Conservation (phyloP, 2,329 filamentous ascomycete species). For the Epichloe scottii region DNA sequence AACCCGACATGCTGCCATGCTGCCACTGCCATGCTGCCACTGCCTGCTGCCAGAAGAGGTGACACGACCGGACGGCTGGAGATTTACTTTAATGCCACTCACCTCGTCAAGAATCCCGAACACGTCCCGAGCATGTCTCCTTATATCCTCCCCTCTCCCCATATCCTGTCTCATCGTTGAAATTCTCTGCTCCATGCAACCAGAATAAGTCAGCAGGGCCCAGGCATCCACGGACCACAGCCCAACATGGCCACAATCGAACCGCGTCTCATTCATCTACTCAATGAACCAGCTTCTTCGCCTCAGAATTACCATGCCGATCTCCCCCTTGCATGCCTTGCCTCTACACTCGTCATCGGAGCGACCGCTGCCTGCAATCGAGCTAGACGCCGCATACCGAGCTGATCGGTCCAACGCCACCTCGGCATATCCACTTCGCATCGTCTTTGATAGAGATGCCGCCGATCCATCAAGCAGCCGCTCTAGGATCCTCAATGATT, state of each 20-base stretch:
- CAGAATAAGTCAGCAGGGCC: not conserved
- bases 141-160: not conserved
- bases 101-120: constrained; percentile 2
- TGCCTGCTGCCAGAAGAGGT: no score
- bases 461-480: constrained; percentile 22
- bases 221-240: constrained; percentile 17
- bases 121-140: constrained; percentile 7
- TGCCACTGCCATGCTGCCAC: constrained; percentile 4
- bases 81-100: constrained; percentile 1
- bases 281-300: constrained; percentile 41
- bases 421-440: constrained; percentile 24
- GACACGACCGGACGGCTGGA: no score
- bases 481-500: constrained; percentile 34
- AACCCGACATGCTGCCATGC: constrained; percentile 2
- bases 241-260: constrained; percentile 52
- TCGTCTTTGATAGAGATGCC: constrained; percentile 26
- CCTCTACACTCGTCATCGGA: constrained; percentile 31
- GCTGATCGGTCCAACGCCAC: constrained; percentile 21
- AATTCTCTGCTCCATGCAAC: constrained; percentile 1
- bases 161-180: not conserved
- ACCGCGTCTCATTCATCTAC: constrained; percentile 52
- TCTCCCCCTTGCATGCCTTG: constrained; percentile 41
- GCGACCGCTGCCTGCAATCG: constrained; percentile 38
- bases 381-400: constrained; percentile 33
- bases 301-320: constrained; percentile 37